These are phyloP conservation scores for Leucocoprinus leucothites DNA, from an alignment of 768 basidiomycete genomes.

Conservation along the genomic window DNA sequence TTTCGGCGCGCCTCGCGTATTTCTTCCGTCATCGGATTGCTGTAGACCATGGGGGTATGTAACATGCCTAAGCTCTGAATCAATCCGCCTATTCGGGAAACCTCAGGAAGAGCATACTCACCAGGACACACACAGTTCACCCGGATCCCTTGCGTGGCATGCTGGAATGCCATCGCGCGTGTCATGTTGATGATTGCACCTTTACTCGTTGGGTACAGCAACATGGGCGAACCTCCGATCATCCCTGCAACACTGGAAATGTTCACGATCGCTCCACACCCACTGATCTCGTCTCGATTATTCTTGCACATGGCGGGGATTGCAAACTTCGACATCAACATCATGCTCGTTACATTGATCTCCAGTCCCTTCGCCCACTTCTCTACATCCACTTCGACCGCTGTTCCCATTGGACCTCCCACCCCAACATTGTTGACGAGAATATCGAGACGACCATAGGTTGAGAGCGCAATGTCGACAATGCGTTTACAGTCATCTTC, in stretches of 20 bases:
- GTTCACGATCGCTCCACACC: constrained; percentile 39
- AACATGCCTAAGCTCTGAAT: constrained; percentile 30
- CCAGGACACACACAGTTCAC: constrained; percentile 42
- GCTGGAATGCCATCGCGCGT: constrained; percentile 41
- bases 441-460: constrained; percentile 39
- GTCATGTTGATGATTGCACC: constrained; percentile 43
- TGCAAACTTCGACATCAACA: constrained; percentile 40
- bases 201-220: constrained; percentile 41
- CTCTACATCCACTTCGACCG: constrained; percentile 33
- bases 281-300: constrained; percentile 22
- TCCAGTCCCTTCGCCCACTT: constrained; percentile 35
- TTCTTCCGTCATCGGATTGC: constrained; percentile 30
- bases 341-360: constrained; percentile 40
- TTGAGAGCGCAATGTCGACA: constrained; percentile 30
- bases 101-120: constrained; percentile 13
- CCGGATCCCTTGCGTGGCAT: constrained; percentile 35
- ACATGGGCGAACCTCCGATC: constrained; percentile 34
- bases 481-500: constrained; percentile 31
- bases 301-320: constrained; percentile 42
- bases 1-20: constrained; percentile 33
- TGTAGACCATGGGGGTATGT: constrained; percentile 40
- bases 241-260: constrained; percentile 36
- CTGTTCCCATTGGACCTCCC: constrained; percentile 33
- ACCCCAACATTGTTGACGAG: constrained; percentile 42
- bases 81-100: neutral